These are phyloP conservation scores for Hymenoscyphus infarciens DNA, from an alignment of 2,329 filamentous ascomycete species.

Conservation along the genomic window DNA sequence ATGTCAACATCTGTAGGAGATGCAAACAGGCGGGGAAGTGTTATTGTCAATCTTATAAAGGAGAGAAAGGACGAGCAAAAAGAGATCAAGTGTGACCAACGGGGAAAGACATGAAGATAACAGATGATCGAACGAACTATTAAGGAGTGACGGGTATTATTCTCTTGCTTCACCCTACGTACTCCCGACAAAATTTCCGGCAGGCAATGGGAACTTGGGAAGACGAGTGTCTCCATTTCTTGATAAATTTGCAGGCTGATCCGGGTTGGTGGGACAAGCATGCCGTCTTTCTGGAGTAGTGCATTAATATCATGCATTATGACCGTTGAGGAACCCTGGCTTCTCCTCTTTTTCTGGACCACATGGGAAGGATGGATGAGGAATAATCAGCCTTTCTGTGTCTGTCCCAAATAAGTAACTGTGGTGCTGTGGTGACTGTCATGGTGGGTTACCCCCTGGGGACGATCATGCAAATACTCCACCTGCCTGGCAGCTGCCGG, in stretches of 20 bases:
- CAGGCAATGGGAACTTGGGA: not conserved
- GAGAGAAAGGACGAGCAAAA: not conserved
- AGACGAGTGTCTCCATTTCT: not conserved
- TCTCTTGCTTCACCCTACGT: not conserved
- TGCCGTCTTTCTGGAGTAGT: conserved; percentile 4
- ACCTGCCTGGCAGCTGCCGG: not conserved
- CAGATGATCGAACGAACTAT: not conserved
- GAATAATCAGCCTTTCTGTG: not conserved
- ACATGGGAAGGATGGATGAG: not conserved
- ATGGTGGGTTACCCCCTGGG: conserved; percentile 13
- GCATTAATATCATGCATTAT: conserved; percentile 27
- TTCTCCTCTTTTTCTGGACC: conserved; percentile 4
- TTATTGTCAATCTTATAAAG: not conserved
- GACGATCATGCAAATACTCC: conserved; percentile 18
- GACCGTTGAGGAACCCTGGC: conserved; percentile 14
- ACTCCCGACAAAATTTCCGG: not conserved
- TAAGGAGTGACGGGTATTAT: not conserved
- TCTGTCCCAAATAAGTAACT: conserved; percentile 15
- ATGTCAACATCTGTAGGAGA: conserved; percentile 9
- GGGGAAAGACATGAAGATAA: not conserved
- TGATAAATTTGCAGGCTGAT: not conserved
- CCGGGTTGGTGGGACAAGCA: conserved; percentile 1
- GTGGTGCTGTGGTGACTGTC: no score
- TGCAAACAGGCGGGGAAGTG: conserved; percentile 7
- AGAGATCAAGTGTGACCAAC: not conserved